Conservation (phyloP, 2,329 filamentous ascomycete species). For the Albophoma yamanashiensis region DNA sequence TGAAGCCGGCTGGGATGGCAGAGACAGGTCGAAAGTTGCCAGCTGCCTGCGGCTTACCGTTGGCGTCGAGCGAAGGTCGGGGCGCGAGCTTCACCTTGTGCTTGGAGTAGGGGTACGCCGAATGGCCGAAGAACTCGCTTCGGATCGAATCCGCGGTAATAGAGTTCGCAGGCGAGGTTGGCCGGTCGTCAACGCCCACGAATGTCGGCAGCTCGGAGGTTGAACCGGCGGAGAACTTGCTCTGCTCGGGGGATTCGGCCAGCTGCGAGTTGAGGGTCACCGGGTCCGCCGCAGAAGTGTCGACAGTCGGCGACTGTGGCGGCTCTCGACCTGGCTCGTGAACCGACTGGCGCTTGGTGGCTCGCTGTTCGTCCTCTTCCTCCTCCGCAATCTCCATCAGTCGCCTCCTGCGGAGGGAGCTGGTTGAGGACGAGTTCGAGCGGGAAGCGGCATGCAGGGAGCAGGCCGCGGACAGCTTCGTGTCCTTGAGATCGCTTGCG, state of each 20-base stretch:
- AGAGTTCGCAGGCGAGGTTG: conserved; percentile 33
- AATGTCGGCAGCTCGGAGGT: conserved; percentile 42
- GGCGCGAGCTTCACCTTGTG: conserved; percentile 86
- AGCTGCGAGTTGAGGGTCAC: conserved; percentile 42
- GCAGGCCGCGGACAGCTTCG: conserved; percentile 77
- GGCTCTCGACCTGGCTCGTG: conserved; percentile 28
- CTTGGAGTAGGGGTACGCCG: conserved; percentile 44
- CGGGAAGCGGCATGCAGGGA: conserved; percentile 80
- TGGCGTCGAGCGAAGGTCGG: conserved; percentile 61
- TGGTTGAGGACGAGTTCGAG: conserved; percentile 75
- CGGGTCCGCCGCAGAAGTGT: conserved; percentile 15
- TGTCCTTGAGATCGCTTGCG: conserved; percentile 74
- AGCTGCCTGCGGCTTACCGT: conserved; percentile 50
- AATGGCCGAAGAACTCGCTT: conserved; percentile 38
- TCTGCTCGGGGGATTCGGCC: conserved; percentile 37
- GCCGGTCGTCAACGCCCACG: conserved; percentile 32
- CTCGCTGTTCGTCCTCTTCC: conserved; percentile 62
- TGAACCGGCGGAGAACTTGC: conserved; percentile 34
- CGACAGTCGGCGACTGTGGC: conserved; percentile 16
- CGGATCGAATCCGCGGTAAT: conserved; percentile 34
- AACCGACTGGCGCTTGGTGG: conserved; percentile 47
- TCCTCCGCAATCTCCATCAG: conserved; percentile 93
- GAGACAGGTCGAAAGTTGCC: conserved; percentile 62
- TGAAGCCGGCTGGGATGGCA: conserved; percentile 71
- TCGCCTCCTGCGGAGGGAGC: conserved; percentile 64